Percentiles rank a stretch among this genome's conserved stretches.
Evolutionary conservation across 1,139 yeast species (phyloP).

Genomic region (Taphrina wiesneri): DNA sequence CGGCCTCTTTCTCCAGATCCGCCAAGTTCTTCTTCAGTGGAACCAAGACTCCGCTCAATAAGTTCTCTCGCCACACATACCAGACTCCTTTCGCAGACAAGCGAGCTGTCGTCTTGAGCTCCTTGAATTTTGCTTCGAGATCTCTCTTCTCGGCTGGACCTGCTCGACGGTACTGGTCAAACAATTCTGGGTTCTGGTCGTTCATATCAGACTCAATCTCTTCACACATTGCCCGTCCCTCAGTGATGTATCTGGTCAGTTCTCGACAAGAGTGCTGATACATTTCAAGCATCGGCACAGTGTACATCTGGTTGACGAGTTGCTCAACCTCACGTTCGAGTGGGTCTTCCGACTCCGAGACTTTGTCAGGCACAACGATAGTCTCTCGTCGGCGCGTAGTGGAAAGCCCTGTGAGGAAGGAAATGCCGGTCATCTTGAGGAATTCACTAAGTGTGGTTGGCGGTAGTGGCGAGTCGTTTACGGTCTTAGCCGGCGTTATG

Average conservation of each 20-base stretch:
- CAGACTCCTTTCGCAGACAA: constrained; percentile 57
- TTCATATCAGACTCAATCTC: constrained; percentile 52
- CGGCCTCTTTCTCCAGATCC: constrained; percentile 37
- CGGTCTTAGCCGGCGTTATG: constrained; percentile 12
- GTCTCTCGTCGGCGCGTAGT: constrained; percentile 43
- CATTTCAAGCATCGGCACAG: constrained; percentile 45
- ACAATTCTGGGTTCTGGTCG: constrained; percentile 54
- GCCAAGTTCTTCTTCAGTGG: constrained; percentile 47
- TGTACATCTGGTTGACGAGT: constrained; percentile 41
- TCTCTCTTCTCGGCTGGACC: constrained; percentile 48
- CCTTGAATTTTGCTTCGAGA: constrained; percentile 53
- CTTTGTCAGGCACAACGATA: constrained; percentile 41
- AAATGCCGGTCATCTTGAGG: constrained; percentile 43
- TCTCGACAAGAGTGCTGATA: constrained; percentile 53
- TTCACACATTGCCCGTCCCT: constrained; percentile 53
- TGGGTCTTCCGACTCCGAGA: constrained; percentile 13
- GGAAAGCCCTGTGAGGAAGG: constrained; percentile 46
- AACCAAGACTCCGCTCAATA: constrained; percentile 50
- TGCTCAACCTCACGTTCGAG: constrained; percentile 42
- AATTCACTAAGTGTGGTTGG: constrained; percentile 43
- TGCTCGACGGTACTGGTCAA: constrained; percentile 53
- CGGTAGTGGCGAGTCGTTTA: constrained; percentile 21
- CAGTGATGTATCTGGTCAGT: constrained; percentile 54
- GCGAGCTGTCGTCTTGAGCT: constrained; percentile 55
- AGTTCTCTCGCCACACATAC: constrained; percentile 61